Evolutionary conservation across 495 filamentous ascomycete genomes (phyloP).

Genomic region (Lasiosphaeria hispida): DNA sequence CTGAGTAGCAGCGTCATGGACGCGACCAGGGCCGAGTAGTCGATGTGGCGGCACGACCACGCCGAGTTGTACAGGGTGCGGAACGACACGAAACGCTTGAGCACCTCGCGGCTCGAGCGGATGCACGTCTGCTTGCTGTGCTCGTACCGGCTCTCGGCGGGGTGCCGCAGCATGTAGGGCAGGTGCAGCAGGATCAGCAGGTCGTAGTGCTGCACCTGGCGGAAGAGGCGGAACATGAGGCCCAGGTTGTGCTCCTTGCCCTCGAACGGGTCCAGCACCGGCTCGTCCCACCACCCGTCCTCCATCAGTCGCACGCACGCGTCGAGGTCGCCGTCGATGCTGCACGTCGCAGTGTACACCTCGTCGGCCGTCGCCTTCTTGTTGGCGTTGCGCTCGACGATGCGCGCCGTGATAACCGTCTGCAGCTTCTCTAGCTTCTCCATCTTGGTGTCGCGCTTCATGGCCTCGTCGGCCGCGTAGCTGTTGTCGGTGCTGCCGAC

Average conservation of each 20-base stretch:
- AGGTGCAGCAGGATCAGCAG: conserved; percentile 45
- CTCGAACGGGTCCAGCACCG: conserved; percentile 15
- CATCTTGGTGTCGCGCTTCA: conserved; percentile 24
- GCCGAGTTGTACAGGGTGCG: conserved; percentile 31
- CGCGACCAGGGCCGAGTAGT: conserved; percentile 46
- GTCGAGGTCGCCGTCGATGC: conserved; percentile 46
- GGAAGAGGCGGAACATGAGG: conserved; percentile 31
- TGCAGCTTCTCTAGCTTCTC: conserved; percentile 38
- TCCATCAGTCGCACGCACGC: conserved; percentile 35
- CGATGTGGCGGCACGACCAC: conserved; percentile 42
- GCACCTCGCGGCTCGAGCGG: conserved; percentile 39
- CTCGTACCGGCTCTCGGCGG: conserved; percentile 43
- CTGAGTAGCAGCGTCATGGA: conserved; percentile 45
- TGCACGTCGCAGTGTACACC: conserved; percentile 36
- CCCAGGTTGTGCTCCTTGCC: conserved; percentile 18
- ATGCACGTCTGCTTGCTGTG: conserved; percentile 49
- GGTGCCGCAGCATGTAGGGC: conserved; percentile 46
- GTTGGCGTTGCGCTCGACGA: conserved; percentile 43
- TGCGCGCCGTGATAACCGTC: conserved; percentile 32
- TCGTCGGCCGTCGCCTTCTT: conserved; percentile 17
- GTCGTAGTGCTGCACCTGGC: conserved; percentile 48
- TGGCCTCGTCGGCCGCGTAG: conserved; percentile 32
- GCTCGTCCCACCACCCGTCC: conserved; percentile 38
- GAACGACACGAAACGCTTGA: conserved; percentile 41
- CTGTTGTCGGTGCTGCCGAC: conserved; percentile 33